Evolutionary conservation across 2,329 filamentous ascomycete genomes (phyloP).

Genomic region (Lecanicillium sp.): DNA sequence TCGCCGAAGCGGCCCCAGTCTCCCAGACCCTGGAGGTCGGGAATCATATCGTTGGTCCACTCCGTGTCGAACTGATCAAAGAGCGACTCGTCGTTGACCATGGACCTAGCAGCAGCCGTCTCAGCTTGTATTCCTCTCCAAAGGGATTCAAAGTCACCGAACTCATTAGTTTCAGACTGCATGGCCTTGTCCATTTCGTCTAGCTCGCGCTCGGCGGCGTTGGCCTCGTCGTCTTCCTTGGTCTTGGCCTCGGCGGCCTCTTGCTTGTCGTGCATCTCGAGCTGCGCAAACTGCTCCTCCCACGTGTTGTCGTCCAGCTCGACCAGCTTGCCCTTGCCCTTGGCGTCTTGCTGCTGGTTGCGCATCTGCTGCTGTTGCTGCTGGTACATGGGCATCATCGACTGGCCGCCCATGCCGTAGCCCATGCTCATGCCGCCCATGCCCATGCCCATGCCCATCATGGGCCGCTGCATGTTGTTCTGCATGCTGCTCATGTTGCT

Average conservation of each 20-base stretch:
- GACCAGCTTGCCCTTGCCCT: constrained; percentile 87
- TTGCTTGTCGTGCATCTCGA: constrained; percentile 60
- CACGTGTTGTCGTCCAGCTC: constrained; percentile 91
- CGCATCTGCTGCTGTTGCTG: constrained; percentile 32
- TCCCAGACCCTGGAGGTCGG: constrained; percentile 54
- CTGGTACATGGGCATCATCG: constrained; percentile 47
- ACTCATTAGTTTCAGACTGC: constrained; percentile 65
- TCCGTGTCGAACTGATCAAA: constrained; percentile 67
- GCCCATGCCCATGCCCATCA: constrained; percentile 48
- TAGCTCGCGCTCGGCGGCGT: constrained; percentile 76
- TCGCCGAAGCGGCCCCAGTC: constrained; percentile 63
- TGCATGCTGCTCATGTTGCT: constrained; percentile 36
- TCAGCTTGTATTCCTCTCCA: constrained; percentile 78
- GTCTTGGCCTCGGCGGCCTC: constrained; percentile 42
- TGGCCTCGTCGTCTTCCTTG: constrained; percentile 52
- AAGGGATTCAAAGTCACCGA: constrained; percentile 83
- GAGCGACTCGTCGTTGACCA: constrained; percentile 58
- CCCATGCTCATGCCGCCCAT: constrained; percentile 48
- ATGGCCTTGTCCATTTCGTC: constrained; percentile 70
- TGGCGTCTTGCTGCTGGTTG: constrained; percentile 44
- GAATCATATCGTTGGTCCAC: constrained; percentile 57
- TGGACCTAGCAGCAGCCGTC: constrained; percentile 59
- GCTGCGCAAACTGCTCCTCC: constrained; percentile 92
- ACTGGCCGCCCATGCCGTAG: constrained; percentile 25
- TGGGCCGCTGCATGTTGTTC: constrained; percentile 48